These are phyloP conservation scores for Arthrobotrys entomopaga DNA, from an alignment of 2,329 filamentous ascomycete species.

Conservation along the genomic window DNA sequence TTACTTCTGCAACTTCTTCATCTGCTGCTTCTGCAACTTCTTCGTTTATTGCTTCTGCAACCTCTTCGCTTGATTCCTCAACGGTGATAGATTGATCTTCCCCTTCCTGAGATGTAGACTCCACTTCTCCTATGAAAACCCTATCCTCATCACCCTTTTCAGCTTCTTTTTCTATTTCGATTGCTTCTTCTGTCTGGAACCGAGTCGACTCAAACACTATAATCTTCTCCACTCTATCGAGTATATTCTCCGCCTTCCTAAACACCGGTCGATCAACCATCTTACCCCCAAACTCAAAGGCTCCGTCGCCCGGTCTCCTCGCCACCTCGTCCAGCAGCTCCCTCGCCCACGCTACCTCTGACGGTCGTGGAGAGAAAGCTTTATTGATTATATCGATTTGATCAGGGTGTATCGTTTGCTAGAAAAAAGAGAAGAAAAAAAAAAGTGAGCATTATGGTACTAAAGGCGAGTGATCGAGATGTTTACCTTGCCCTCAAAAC, in stretches of 20 bases:
- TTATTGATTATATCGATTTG: conserved; percentile 44
- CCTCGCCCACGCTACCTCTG: conserved; percentile 22
- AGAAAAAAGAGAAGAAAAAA: neutral
- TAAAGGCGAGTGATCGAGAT: no score
- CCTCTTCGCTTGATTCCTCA: neutral
- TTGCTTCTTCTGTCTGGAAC: conserved; percentile 9
- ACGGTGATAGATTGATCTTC: neutral
- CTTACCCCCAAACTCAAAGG: conserved; percentile 46
- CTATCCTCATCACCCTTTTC: no score
- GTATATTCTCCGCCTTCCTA: conserved; percentile 34
- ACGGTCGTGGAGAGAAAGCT: conserved; percentile 8
- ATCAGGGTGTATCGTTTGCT: conserved; percentile 49
- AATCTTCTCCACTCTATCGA: conserved; percentile 11
- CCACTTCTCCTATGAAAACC: neutral
- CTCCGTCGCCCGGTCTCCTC: conserved; percentile 9
- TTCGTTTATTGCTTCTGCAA: neutral
- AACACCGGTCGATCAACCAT: conserved; percentile 49
- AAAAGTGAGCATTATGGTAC: no score
- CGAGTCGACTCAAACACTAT: conserved; percentile 17
- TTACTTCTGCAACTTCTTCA: no score
- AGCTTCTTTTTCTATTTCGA: no score
- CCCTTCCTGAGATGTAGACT: neutral
- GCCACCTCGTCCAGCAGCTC: conserved; percentile 11
- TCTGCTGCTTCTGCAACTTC: no score
- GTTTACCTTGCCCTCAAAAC: conserved; percentile 49